phyloP scores from a whole-genome alignment of 345 rosid species.

The Erucastrum elatum region DNA sequence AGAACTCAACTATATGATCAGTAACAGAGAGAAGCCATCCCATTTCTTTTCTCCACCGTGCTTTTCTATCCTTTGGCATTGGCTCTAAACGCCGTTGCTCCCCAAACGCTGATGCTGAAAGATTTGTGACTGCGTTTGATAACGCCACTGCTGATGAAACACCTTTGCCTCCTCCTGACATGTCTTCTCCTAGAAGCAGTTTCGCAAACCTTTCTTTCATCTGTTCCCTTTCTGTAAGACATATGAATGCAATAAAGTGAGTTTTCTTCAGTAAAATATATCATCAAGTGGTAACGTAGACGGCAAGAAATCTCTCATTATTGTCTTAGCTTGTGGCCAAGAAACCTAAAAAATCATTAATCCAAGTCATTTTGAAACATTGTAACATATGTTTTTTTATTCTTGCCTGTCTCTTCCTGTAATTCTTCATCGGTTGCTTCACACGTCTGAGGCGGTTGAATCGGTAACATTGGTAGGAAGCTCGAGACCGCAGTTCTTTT shows the following conservation, averaged over 20 bases:
- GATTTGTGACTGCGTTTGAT: conserved; percentile 57
- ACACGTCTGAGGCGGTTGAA: background rate
- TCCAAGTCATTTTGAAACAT: background rate
- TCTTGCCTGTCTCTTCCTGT: conserved; percentile 33
- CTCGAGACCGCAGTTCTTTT: conserved; percentile 14
- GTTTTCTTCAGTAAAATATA: background rate
- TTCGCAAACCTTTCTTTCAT: conserved; percentile 67
- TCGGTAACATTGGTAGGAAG: background rate
- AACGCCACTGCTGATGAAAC: conserved; percentile 75
- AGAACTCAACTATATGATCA: conserved; percentile 69
- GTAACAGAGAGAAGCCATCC: conserved; percentile 70
- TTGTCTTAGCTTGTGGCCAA: background rate
- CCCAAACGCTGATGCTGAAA: conserved; percentile 54
- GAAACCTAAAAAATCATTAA: background rate
- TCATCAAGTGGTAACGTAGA: background rate
- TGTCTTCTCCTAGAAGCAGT: conserved; percentile 74
- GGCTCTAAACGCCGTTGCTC: conserved; percentile 56
- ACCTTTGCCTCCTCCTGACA: conserved; percentile 80
- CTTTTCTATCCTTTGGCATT: conserved; percentile 53
- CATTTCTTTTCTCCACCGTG: conserved; percentile 62
- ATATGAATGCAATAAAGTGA: background rate
- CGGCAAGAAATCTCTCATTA: background rate
- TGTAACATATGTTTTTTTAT: no score
- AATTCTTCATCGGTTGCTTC: conserved; percentile 7
- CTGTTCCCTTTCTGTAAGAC: conserved; percentile 28